A percentile compares a stretch with the other conserved stretches of the same genome.
These are phyloP conservation scores for Podaxis rugospora DNA, from an alignment of 768 basidiomycete species.

Conservation along the genomic window DNA sequence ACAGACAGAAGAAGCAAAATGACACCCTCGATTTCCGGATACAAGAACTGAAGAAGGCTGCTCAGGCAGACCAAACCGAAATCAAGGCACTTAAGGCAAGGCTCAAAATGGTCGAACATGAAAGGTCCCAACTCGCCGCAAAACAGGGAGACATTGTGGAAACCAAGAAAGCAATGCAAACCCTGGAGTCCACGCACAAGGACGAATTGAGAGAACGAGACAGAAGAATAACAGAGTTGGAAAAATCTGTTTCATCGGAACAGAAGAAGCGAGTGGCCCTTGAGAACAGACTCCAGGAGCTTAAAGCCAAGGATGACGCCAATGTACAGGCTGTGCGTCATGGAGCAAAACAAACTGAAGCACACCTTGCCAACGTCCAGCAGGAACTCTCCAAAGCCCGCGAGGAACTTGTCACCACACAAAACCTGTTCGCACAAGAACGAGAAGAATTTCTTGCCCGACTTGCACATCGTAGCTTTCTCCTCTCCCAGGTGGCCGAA, in stretches of 20 bases:
- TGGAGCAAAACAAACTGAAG: constrained; percentile 29
- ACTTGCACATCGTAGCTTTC: constrained; percentile 43
- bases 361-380: constrained; percentile 30
- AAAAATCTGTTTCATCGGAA: constrained; percentile 46
- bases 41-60: constrained; percentile 54
- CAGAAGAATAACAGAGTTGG: constrained; percentile 48
- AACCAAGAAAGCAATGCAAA: constrained; percentile 43
- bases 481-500: constrained; percentile 44
- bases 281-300: constrained; percentile 41
- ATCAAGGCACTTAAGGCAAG: constrained; percentile 59
- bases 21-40: constrained; percentile 53
- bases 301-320: constrained; percentile 35
- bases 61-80: constrained; percentile 49
- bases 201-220: constrained; percentile 58
- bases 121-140: constrained; percentile 42
- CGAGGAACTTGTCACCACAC: constrained; percentile 25
- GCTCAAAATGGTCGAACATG: constrained; percentile 54
- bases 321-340: constrained; percentile 32
- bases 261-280: constrained; percentile 43
- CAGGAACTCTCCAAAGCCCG: constrained; percentile 32
- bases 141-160: constrained; percentile 53
- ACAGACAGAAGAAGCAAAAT: constrained; percentile 62
- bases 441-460: constrained; percentile 45
- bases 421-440: constrained; percentile 27
- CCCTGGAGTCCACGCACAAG: constrained; percentile 43